These are phyloP conservation scores for thale cress (Arabidopsis thaliana) DNA, from an alignment of 345 rosid species.

Conservation along the genomic window TAIR10.1 NC_003070.9:19681001-19681500, in stretches of 20 bases:
- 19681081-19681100: no score
- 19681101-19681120: background rate
- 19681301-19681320: background rate
- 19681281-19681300: background rate
- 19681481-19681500: conserved; percentile 36
- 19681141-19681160: no score
- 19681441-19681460: conserved; percentile 40
- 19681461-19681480: conserved; percentile 39
- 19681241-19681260: background rate
- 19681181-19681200: background rate
- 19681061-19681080: no score
- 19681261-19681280: background rate
- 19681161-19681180: background rate
- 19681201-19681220: background rate
- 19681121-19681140: background rate
- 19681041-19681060: no score
- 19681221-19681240: background rate
- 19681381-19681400: background rate
- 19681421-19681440: conserved; percentile 41
- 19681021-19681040: no score
- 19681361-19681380: conserved; percentile 1
- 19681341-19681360: conserved; percentile 5
- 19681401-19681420: background rate
- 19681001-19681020: no score
- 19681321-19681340: conserved; percentile 12